A percentile compares a stretch with the other conserved stretches of the same genome.
Evolutionary conservation across 768 basidiomycete species (phyloP).

Genomic region (Phylloporus scabripes): DNA sequence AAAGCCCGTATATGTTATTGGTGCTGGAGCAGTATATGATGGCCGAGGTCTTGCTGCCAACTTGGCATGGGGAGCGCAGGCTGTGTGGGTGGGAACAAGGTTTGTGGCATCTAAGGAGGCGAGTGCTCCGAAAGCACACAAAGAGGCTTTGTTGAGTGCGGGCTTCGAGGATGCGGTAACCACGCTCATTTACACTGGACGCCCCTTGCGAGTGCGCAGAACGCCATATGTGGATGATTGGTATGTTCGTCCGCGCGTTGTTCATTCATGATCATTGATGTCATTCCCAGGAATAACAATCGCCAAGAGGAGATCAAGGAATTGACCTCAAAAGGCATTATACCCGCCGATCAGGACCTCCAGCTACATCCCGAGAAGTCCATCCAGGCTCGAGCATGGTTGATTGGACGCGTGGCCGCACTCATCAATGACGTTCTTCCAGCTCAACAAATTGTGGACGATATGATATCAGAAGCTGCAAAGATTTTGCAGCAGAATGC

Average conservation of each 20-base stretch:
- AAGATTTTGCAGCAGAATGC: constrained; percentile 39
- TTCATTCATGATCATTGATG: not conserved
- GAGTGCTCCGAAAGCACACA: constrained; percentile 77
- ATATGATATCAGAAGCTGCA: constrained; percentile 64
- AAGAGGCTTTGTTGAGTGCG: constrained; percentile 66
- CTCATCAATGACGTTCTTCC: constrained; percentile 73
- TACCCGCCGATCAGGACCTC: constrained; percentile 69
- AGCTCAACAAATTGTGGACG: constrained; percentile 77
- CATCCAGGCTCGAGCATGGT: constrained; percentile 59
- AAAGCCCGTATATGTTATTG: constrained; percentile 79
- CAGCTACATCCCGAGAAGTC: constrained; percentile 80
- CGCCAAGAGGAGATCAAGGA: constrained; percentile 76
- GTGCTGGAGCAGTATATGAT: constrained; percentile 89
- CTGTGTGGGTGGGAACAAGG: constrained; percentile 84
- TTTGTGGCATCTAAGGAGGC: constrained; percentile 84
- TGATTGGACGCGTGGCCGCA: constrained; percentile 80
- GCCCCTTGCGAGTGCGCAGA: constrained; percentile 79
- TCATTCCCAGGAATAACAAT: constrained; percentile 58
- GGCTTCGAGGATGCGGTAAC: constrained; percentile 74
- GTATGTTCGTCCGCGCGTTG: constrained; percentile 34
- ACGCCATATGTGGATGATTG: constrained; percentile 85
- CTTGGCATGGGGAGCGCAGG: constrained; percentile 84
- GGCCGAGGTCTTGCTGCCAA: constrained; percentile 85
- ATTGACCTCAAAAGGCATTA: constrained; percentile 75
- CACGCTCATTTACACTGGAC: constrained; percentile 87